Percentiles rank a stretch among this genome's conserved stretches.
Evolutionary conservation across 495 filamentous ascomycete genomes (phyloP).

Genomic region (Corynascus novoguineensis): DNA sequence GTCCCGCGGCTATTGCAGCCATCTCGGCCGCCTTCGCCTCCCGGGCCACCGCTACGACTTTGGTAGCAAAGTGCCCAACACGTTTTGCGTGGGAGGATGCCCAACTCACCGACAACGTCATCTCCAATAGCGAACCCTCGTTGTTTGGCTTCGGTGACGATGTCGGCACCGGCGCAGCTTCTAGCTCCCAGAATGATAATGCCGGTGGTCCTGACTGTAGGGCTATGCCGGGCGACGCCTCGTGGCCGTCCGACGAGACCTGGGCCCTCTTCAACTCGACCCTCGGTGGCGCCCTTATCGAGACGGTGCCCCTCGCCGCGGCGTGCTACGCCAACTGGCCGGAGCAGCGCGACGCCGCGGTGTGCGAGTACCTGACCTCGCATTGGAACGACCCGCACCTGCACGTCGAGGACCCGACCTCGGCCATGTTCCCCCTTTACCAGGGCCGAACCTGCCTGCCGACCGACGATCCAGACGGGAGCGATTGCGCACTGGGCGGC

Average conservation of each 20-base stretch:
- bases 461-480: constrained; percentile 40
- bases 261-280: constrained; percentile 45
- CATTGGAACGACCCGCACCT: constrained; percentile 29
- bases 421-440: constrained; percentile 47
- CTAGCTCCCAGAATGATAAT: not conserved
- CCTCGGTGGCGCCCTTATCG: constrained; percentile 49
- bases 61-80: constrained; percentile 2
- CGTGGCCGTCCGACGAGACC: constrained; percentile 38
- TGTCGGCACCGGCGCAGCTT: not conserved
- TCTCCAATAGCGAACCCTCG: constrained; percentile 5
- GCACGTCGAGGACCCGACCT: constrained; percentile 40
- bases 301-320: constrained; percentile 51
- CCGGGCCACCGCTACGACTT: not conserved
- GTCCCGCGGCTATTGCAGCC: constrained; percentile 5
- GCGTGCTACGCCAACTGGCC: constrained; percentile 49
- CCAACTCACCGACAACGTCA: constrained; percentile 14
- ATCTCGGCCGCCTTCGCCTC: not conserved
- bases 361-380: constrained; percentile 35
- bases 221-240: constrained; percentile 43
- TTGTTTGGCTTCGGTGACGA: constrained; percentile 14
- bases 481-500: constrained; percentile 53
- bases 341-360: constrained; percentile 40
- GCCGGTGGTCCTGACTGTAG: too few relatives aligned
- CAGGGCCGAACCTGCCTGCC: constrained; percentile 46
- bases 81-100: constrained; percentile 18